Evolutionary conservation across 2,329 filamentous ascomycete species (phyloP).

Genomic region (Fusarium lyarnte): DNA sequence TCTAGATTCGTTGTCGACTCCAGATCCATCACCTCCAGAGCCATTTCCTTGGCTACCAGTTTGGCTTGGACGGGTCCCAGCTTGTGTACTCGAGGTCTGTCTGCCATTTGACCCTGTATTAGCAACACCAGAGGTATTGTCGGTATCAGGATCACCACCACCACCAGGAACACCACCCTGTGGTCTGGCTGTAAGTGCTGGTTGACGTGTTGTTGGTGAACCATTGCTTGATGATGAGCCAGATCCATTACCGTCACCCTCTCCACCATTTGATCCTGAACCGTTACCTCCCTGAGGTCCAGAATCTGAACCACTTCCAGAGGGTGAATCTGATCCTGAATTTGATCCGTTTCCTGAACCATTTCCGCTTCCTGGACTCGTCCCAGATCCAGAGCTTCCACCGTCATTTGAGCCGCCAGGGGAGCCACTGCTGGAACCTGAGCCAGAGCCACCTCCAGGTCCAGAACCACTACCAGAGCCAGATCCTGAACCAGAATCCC

Average conservation of each 20-base stretch:
- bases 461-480: not conserved
- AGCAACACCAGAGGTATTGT: not conserved
- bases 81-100: not conserved
- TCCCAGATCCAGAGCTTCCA: not conserved
- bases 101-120: not conserved
- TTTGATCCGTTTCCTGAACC: not conserved
- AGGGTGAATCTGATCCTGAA: not conserved
- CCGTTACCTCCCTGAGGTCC: not conserved
- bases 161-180: not conserved
- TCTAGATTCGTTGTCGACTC: not conserved
- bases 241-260: not conserved
- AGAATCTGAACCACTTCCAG: not conserved
- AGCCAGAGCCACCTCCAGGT: not conserved
- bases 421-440: not conserved
- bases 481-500: not conserved
- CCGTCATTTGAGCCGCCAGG: not conserved
- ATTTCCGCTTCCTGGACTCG: not conserved
- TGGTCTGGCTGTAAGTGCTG: not conserved
- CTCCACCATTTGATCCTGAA: not conserved
- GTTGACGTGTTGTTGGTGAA: not conserved
- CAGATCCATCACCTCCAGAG: not conserved
- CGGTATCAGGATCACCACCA: not conserved
- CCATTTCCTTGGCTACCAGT: not conserved
- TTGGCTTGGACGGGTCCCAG: not conserved
- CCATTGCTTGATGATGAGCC: not conserved